These are phyloP conservation scores for Citrus reticulata DNA, from an alignment of 345 rosid species.

Conservation along the genomic window DNA sequence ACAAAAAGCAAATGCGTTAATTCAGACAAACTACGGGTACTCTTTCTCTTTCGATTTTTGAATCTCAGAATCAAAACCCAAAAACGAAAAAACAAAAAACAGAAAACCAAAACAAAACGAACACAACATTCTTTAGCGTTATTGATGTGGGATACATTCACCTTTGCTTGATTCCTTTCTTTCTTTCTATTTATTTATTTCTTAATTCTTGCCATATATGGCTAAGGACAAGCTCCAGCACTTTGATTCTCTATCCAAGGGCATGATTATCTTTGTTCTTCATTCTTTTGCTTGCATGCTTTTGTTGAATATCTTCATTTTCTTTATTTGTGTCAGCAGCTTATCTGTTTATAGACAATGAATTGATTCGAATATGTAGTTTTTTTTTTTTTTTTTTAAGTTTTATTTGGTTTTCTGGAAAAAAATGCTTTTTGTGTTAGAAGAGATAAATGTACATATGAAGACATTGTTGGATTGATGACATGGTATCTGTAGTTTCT, in stretches of 20 bases:
- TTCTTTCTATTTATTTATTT: no score
- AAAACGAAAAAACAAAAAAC: neutral
- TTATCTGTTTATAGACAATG: neutral
- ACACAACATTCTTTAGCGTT: neutral
- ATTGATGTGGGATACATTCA: neutral
- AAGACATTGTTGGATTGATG: neutral
- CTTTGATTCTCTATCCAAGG: neutral
- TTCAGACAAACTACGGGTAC: neutral
- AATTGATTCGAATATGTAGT: neutral
- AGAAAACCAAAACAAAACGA: neutral
- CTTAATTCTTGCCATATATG: neutral
- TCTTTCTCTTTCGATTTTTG: neutral
- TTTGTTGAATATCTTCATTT: neutral
- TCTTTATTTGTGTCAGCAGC: neutral
- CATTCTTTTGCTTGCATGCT: neutral
- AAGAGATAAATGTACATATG: neutral
- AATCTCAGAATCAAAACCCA: neutral
- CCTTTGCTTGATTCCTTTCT: neutral
- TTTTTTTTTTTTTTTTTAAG: neutral
- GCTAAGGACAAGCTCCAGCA: neutral
- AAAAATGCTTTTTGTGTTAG: neutral
- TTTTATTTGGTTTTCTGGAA: neutral
- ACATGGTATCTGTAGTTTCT: neutral
- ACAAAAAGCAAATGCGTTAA: neutral
- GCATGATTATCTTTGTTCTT: neutral